phyloP scores from a whole-genome alignment of 495 filamentous ascomycete species.

The Penicillium chermesinum region DNA sequence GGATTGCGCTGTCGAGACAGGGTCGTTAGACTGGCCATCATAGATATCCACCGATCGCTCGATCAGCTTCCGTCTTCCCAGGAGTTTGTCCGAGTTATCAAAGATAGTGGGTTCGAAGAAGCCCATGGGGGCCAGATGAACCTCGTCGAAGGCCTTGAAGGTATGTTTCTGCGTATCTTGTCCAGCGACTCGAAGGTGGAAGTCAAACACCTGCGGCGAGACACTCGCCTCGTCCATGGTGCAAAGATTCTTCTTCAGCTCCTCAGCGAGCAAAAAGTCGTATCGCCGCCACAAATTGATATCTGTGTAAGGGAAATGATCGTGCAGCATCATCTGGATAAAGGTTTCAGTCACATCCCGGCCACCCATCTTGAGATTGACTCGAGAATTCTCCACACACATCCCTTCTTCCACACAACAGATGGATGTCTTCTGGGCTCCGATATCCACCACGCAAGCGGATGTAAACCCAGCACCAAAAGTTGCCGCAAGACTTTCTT shows the following conservation, averaged over 20 bases:
- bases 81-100: conserved; percentile 71
- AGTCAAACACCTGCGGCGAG: conserved; percentile 73
- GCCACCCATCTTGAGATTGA: conserved; percentile 93
- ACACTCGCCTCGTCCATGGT: conserved; percentile 82
- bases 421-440: conserved; percentile 96
- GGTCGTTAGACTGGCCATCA: conserved; percentile 85
- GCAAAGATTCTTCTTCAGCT: conserved; percentile 85
- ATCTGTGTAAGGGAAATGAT: conserved; percentile 88
- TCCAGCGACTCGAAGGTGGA: conserved; percentile 81
- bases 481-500: conserved; percentile 89
- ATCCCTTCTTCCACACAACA: conserved; percentile 97
- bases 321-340: conserved; percentile 93
- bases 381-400: conserved; percentile 81
- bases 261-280: conserved; percentile 89
- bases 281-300: conserved; percentile 88
- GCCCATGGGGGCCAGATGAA: conserved; percentile 83
- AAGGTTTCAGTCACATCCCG: conserved; percentile 90
- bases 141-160: conserved; percentile 94
- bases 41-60: conserved; percentile 88
- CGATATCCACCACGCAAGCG: conserved; percentile 92
- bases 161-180: conserved; percentile 85
- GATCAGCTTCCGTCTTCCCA: conserved; percentile 69
- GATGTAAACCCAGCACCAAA: conserved; percentile 94
- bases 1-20: conserved; percentile 76
- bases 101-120: conserved; percentile 85